Base-by-base conservation (phyloP, 2,329 filamentous ascomycete genomes). In the Bipolaris zeicola region DNA sequence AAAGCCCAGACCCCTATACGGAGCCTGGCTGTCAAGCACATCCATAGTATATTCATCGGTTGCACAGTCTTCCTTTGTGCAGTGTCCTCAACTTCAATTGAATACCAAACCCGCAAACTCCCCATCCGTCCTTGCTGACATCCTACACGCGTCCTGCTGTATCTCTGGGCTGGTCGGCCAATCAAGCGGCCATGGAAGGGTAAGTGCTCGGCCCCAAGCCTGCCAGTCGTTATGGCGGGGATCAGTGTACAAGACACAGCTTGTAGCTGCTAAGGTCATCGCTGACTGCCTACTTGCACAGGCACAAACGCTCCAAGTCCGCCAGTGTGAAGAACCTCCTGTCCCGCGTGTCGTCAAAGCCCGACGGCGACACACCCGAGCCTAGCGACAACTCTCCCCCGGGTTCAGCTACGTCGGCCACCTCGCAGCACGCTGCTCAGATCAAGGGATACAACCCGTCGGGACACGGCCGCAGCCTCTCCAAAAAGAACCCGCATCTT, bases 261-360 rank as follows among this genome's bases (percentile, higher is more conserved):
- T 39, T 13, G 33, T 7, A n/a, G 16, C 46, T 13, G 8, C 49
- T 28, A 36, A 38, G 50, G 26, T 13, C 14, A 42, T 28, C 22
- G 49, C 34, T 57, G 50, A 56, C 62, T 34, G 46, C 43, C 24
- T 43, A 37, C 37, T 24, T 43, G 36, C 36, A 44, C 65, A 75
- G 73, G 42, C 78, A 79, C 71, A 80, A 79, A 68, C 76, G 79
- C 55, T 75, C 73, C 70, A 77, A 77, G 66, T 76, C 74, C 48
- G 61, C 60, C 60, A 69, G 63, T 52, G 75, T 76, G 46, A 75
- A 74, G 64, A 69, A 73, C 52, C 70, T 77, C 47, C 67, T 77
- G 26, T 64, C 63, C n/a, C 65, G 69, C 42, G 74, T 74, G 20
- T 73, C 72, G 1, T 73, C 70, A 43, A 71, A 67, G 61, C 34